phyloP scores from a whole-genome alignment of 257 asterid species.

The Parsonsia alboflavescens region DNA sequence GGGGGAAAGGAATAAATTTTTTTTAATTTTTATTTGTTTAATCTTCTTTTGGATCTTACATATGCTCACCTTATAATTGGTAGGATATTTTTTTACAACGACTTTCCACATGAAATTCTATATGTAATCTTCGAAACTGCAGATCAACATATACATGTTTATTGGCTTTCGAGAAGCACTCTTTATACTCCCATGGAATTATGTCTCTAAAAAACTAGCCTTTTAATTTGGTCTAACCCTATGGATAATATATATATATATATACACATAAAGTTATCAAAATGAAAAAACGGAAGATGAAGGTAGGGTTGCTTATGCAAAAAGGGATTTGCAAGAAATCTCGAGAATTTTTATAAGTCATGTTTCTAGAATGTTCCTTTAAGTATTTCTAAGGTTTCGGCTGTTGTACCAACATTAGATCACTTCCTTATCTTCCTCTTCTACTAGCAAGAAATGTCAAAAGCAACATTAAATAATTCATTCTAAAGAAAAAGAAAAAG shows the following conservation, averaged over 20 bases:
- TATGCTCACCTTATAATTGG: too few relatives aligned
- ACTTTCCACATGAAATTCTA: neutral
- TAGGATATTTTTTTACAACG: conserved; percentile 2
- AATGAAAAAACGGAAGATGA: too few relatives aligned
- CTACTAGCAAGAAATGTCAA: neutral
- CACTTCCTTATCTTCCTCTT: neutral
- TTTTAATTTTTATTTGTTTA: neutral
- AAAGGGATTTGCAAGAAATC: neutral
- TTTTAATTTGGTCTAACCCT: neutral
- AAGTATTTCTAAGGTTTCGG: neutral
- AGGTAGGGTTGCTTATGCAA: neutral
- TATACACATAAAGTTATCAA: neutral
- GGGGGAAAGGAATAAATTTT: neutral
- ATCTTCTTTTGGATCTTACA: neutral
- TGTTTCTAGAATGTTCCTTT: conserved; percentile 3
- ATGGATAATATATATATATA: too few relatives aligned
- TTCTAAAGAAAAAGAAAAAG: too few relatives aligned
- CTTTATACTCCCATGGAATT: neutral
- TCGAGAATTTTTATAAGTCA: neutral
- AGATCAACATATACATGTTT: neutral
- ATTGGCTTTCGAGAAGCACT: neutral
- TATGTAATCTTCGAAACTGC: neutral
- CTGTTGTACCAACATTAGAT: neutral
- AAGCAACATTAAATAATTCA: neutral
- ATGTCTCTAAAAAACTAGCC: neutral